Percentiles rank a stretch among this genome's conserved stretches.
These are phyloP conservation scores for Glycine tomentella DNA, from an alignment of 306 rosid genomes.

Conservation along the genomic window DNA sequence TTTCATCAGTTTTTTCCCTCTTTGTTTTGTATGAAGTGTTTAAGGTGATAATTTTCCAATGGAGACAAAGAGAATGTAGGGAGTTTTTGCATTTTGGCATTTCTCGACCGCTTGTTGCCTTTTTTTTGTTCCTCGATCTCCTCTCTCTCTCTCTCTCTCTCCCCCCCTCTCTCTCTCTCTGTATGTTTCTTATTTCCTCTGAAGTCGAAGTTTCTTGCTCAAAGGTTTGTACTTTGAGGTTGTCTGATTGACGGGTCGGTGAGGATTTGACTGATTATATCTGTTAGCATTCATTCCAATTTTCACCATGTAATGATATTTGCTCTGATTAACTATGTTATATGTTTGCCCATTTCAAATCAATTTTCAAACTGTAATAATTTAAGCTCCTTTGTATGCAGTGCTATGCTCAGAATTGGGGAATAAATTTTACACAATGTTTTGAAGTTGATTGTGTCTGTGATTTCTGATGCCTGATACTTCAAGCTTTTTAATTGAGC, in stretches of 20 bases:
- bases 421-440: neutral
- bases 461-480: conserved; percentile 23
- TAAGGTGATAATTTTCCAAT: conserved; percentile 15
- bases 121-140: neutral
- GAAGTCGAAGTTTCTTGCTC: conserved; percentile 34
- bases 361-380: conserved; percentile 20
- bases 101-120: conserved; percentile 13
- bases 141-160: neutral
- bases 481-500: conserved; percentile 12
- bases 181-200: conserved; percentile 19
- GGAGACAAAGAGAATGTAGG: conserved; percentile 2
- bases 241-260: conserved; percentile 28
- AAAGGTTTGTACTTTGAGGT: conserved; percentile 37
- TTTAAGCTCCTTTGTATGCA: conserved; percentile 3
- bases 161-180: neutral
- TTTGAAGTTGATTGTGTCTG: conserved; percentile 14
- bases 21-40: neutral
- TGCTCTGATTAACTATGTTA: conserved; percentile 7
- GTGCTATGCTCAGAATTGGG: neutral
- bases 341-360: conserved; percentile 7
- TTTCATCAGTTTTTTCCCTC: neutral
- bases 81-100: conserved; percentile 32
- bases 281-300: conserved; percentile 10
- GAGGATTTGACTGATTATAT: conserved; percentile 29
- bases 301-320: conserved; percentile 30